phyloP scores from a whole-genome alignment of 306 rosid genomes.

The Nissolia schottii region DNA sequence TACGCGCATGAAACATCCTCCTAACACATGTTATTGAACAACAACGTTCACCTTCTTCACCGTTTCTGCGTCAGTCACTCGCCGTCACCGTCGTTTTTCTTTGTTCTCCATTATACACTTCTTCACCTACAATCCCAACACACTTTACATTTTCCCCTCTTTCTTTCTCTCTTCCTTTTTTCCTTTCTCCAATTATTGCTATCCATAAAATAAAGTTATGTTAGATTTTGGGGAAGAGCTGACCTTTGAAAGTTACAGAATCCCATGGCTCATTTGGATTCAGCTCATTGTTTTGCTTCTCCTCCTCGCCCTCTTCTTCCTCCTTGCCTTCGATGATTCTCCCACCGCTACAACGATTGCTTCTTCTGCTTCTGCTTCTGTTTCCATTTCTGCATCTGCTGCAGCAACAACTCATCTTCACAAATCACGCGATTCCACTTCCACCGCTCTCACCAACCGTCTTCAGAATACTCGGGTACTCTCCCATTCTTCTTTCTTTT shows the following conservation, averaged over 20 bases:
- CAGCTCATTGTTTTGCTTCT: constrained; percentile 61
- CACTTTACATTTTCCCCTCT: background rate
- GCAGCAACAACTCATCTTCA: constrained; percentile 21
- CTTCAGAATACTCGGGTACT: constrained; percentile 54
- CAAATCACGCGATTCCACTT: background rate
- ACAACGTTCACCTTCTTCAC: background rate
- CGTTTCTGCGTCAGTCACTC: background rate
- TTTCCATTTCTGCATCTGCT: constrained; percentile 35
- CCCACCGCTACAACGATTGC: background rate
- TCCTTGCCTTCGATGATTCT: background rate
- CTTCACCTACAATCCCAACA: background rate
- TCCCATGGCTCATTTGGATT: constrained; percentile 79
- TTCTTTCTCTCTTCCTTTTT: background rate
- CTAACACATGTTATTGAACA: too few relatives aligned
- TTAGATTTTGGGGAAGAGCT: constrained; percentile 67
- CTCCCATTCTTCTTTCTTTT: background rate
- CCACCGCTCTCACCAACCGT: constrained; percentile 25
- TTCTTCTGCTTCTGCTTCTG: background rate
- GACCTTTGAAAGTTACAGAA: constrained; percentile 32
- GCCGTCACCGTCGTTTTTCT: too few relatives aligned
- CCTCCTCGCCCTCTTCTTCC: constrained; percentile 45
- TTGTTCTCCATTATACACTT: background rate
- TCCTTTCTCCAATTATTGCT: background rate
- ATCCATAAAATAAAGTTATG: constrained; percentile 27
- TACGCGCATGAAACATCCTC: too few relatives aligned